Conservation (phyloP, 495 filamentous ascomycete species). For the Neurospora hispaniola region DNA sequence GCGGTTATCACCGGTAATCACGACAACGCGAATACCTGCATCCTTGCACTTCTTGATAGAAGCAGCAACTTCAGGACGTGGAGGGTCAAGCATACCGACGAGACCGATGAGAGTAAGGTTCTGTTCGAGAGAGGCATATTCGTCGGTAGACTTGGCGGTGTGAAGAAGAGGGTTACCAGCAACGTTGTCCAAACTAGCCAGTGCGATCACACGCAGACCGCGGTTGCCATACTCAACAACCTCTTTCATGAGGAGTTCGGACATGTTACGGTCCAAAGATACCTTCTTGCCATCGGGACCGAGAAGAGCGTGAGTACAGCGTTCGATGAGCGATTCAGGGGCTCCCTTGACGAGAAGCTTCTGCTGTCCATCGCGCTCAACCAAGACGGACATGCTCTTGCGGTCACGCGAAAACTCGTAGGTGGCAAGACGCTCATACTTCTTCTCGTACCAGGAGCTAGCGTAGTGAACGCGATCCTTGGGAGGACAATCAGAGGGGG, state of each 20-base stretch:
- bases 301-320: conserved; percentile 69
- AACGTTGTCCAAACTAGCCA: conserved; percentile 70
- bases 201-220: conserved; percentile 88
- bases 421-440: conserved; percentile 63
- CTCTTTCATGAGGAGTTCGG: conserved; percentile 59
- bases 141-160: conserved; percentile 66
- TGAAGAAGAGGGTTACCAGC: conserved; percentile 56
- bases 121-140: conserved; percentile 83
- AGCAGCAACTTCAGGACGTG: conserved; percentile 80
- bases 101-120: conserved; percentile 89
- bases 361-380: conserved; percentile 53
- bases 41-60: conserved; percentile 83
- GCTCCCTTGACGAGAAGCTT: conserved; percentile 94
- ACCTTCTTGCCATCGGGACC: conserved; percentile 68
- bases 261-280: conserved; percentile 52
- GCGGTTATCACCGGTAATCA: conserved; percentile 96
- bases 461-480: conserved; percentile 61
- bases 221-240: conserved; percentile 82
- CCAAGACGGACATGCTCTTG: conserved; percentile 98
- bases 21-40: conserved; percentile 92
- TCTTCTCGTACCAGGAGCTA: conserved; percentile 76
- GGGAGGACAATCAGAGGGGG: conserved; percentile 27
- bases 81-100: conserved; percentile 94
- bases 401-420: conserved; percentile 97
- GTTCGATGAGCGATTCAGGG: conserved; percentile 85